Evolutionary conservation across 768 basidiomycete species (phyloP), one percentile per base, ranked within the genome.

Genomic region (Fibroporia radiculosa): DNA sequence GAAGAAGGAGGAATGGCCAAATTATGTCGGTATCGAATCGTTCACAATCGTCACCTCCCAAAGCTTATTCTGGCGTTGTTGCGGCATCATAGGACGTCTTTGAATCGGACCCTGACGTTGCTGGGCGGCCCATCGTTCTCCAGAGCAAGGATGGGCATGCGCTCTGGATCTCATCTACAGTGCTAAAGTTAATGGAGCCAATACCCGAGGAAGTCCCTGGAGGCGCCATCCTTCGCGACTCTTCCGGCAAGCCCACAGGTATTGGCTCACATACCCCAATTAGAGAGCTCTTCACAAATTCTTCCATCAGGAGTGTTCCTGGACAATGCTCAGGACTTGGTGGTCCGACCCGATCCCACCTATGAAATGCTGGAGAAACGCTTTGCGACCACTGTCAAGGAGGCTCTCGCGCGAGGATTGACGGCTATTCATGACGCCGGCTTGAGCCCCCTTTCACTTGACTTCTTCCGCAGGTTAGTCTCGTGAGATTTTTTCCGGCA

Each of bases 131-230:
- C 0, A 78, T 96, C 31, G 68, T 86, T 13, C 70, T 95, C 14
- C 82, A 85, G 51, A 80, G 89, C 58, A 87, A 93, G 48, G 93
- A 96, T 61, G 82, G 82, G 5, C 93, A 95, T 63, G 90, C 88
- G 0, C 67, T 88, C 5, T 95, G 93, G 93, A 78, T 90, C 11
- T 91, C 88, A 3, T 67, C 69, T 3, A 71, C 63, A 35, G 75
- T 81, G 2, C 65, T 93, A 3, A 64, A 72, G 45, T 52, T 56
- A 1, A 81, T 84, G 54, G 63, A 69, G 7, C 77, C 80, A 13
- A 71, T 90, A 19, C 87, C 92, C 2, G 67, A 74, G 6, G 57
- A 66, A 19, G 74, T 93, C 1, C 84, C 88, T 35, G 93, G 93
- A 5, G 93, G 93, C 4, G 56, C 84, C 27, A 84, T 95, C 42